Base-by-base conservation (phyloP, 2,329 filamentous ascomycete species). In the Phialocephala subalpina region DNA sequence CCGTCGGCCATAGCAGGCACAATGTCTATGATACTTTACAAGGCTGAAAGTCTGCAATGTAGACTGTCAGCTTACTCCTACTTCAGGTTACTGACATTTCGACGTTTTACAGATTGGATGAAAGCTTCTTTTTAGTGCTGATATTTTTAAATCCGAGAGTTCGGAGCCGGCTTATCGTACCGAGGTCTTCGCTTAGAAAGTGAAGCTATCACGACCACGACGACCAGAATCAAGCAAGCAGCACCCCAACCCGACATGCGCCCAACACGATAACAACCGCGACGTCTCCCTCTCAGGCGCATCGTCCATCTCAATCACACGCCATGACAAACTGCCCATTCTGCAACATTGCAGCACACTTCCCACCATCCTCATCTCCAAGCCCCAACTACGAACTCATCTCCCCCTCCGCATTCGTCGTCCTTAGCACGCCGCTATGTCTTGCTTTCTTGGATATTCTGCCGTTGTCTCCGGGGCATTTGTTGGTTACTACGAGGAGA, bases 371-470 rank as follows among this genome's bases (percentile, higher is more conserved):
- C 7, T 29, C 58, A 12, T 63, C 65, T 85, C 81, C 77, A 73
- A 82, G 62, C 82, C 83, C 2, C 59, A 75, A 78, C 1, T 55
- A 80, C 16, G 72, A 77, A 78, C 11, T 73, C 76, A 5, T 67
- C 74, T 57, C 74, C 81, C 67, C 76, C 67, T 66, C 78, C 75
- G 1, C 74, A 69, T 89, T 87, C 74, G 75, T 97, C 35, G 86
- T 97, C 36, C 86, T 97, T 65, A 92, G 92, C 2, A 96, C 92
- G 0, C 88, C 88, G 1, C 78, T 89, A 67, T 87, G 96, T 33
- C 81, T 98, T 69, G 94, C 94, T 49, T 98, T 98, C 80, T 85
- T 98, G 73, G 95, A 98, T 80, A 97, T 97, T 74, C 87, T 97
- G 82, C 96, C 96, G 0, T 87, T 98, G 60, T 91, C 92, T 0